Evolutionary conservation across 164 flowering plant species (phyloP), one percentile per base, ranked within the genome.

Genomic region (Vitis riparia): DNA sequence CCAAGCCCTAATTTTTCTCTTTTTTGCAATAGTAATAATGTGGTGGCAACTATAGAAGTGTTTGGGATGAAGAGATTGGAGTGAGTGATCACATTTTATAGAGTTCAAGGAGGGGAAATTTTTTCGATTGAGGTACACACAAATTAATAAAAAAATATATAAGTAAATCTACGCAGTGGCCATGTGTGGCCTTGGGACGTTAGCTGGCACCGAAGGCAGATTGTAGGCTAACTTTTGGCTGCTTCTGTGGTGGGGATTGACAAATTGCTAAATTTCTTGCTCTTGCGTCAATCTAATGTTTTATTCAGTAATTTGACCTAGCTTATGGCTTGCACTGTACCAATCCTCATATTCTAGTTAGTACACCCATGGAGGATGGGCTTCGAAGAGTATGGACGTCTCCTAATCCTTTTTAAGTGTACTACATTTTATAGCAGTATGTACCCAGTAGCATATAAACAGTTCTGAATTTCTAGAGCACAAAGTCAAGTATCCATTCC

Each of bases 201-300:
- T 68, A 81, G 84, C 79, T 77, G 81, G 79, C 79, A 73, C 13
- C 32, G 49, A 9, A 9, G 67, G 29, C 58, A 50, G 27, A 58
- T 66, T 59, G 58, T 17, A 4, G 50, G 68, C 47, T 48, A 55
- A 47, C 12, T 30, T 71, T 78, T 81, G 81, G 84, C 76, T 59
- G 15, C 14, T 78, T 78, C 55, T 74, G 70, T 52, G 63, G 61
- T 66, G 70, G 75, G 65, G 63, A 63, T 55, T 52, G 66, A 16
- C 65, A 75, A 70, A 29, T 68, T 69, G 64, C 62, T 62, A 66
- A 68, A 59, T 56, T 68, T 44, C 30, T 10, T 29, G 66, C 19
- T 23, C 23, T n/a, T n/a, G 8, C 67, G 29, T 58, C 15, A 61
- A 37, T 55, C 14, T 57, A 8, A 29, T 63, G 64, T 59, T 72